Base-by-base conservation (phyloP, 805 yeast genomes). In the Wickerhamomyces kurtzmanii region DNA sequence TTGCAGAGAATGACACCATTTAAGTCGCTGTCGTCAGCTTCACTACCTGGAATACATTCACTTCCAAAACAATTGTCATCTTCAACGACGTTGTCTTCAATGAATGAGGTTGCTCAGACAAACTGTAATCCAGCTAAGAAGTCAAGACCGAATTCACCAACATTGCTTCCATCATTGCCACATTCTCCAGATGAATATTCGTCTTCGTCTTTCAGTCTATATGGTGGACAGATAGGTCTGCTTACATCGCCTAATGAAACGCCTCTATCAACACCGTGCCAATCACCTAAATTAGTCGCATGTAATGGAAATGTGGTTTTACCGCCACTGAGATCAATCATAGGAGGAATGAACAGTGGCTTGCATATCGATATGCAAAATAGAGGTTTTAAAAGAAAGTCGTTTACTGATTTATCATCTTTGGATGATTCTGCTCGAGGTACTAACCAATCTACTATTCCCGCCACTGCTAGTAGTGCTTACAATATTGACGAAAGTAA, bases 101-200 rank as follows among this genome's bases (percentile, higher is more conserved):
- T 51, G 20, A 54, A 46, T 42, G 47, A 53, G 29, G 57, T 57
- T 41, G 37, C 58, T 23, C 66, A 60, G 40, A 59, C 58, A 28
- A 46, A 42, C 26, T 53, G 44, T 22, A 8, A n/a, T 8, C 24
- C 30, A 4, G 16, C 20, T 17, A 66, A 64, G 47, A 62, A 59
- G 40, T 62, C 69, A 11, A 49, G 71, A 35, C 71, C 72, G 17
- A 63, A 55, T 41, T 63, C 71, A 8, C 73, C 73, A 14, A 47
- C 51, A 14, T 22, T 39, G 6, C 15, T 42, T 4, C 41, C 28
- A 22, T 23, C 43, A 4, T 24, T 18, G 6, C 16, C 31, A 17
- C 10, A 8, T 9, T 14, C 19, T 10, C 15, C 27, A 6, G 17
- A 20, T 20, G 12, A 11, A n/a, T 13, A 20, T 11, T 20, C 20